Conservation (phyloP, 371 early-diverging fungal species). For the Apophysomyces variabilis region DNA sequence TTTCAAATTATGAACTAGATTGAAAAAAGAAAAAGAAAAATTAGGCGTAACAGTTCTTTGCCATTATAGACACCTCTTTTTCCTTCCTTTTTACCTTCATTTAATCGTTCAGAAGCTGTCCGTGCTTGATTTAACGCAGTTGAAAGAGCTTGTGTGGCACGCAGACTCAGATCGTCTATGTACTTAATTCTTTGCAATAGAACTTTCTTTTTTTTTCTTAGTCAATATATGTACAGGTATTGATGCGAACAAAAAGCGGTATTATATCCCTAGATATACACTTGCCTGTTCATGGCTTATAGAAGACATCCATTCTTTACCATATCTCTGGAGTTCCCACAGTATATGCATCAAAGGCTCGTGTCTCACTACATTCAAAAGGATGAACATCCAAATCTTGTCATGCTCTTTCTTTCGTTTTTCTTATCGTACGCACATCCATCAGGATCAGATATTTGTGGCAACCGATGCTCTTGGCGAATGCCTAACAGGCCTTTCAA, state of each 20-base stretch:
- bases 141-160: constrained; percentile 17
- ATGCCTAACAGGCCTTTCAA: constrained; percentile 24
- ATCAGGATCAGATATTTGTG: neutral
- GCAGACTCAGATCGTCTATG: constrained; percentile 31
- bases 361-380: neutral
- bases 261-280: neutral
- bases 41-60: no score
- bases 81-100: constrained; percentile 25
- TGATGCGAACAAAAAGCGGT: neutral
- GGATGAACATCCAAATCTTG: neutral
- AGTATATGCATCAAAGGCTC: constrained; percentile 21
- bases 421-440: neutral
- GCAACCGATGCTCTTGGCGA: neutral
- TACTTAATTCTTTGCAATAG: constrained; percentile 33
- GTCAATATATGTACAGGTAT: neutral
- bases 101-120: constrained; percentile 21
- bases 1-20: constrained; percentile 16
- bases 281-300: constrained; percentile 28
- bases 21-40: neutral
- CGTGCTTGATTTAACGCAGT: constrained; percentile 29
- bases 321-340: constrained; percentile 25
- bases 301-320: constrained; percentile 18
- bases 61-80: no score
- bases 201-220: constrained; percentile 12
- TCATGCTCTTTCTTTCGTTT: neutral